Evolutionary conservation across 257 asterid genomes (phyloP).

Genomic region (Dorcoceras hygrometricum): DNA sequence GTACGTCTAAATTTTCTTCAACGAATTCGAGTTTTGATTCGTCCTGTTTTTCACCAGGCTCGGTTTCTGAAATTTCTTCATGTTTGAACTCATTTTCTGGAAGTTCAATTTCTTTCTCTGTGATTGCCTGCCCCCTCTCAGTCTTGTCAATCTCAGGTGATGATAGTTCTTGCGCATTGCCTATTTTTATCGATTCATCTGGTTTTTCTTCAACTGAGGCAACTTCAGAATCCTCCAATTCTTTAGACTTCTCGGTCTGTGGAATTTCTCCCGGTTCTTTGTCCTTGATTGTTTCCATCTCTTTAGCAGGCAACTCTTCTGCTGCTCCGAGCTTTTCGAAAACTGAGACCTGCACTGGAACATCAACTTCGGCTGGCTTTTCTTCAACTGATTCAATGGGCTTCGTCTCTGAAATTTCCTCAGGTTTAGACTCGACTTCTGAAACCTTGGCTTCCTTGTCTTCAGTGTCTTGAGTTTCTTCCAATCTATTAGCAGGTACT

Average conservation of each 20-base stretch:
- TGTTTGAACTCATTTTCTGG: slow-evolving; percentile 13
- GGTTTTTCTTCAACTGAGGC: slow-evolving; percentile 20
- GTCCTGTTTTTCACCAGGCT: slow-evolving; percentile 17
- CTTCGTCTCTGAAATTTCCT: slow-evolving; percentile 26
- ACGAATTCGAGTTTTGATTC: background rate
- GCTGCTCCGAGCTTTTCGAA: background rate
- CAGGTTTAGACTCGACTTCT: slow-evolving; percentile 1
- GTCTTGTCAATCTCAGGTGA: slow-evolving; percentile 20
- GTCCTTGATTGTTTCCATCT: slow-evolving; percentile 22
- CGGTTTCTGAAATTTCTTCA: slow-evolving; percentile 23
- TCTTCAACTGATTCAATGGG: slow-evolving; percentile 28
- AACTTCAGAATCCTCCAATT: slow-evolving; percentile 16
- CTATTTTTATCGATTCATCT: background rate
- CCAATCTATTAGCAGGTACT: background rate
- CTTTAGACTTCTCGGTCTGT: slow-evolving; percentile 11
- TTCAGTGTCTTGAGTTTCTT: background rate
- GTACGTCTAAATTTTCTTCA: slow-evolving; percentile 28
- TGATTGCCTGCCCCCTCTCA: background rate
- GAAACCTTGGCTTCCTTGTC: slow-evolving; percentile 1
- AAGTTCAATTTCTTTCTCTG: slow-evolving; percentile 3
- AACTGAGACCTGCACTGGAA: background rate
- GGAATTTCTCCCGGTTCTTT: slow-evolving; percentile 28
- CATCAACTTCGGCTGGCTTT: slow-evolving; percentile 30
- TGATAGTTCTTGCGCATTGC: slow-evolving; percentile 29
- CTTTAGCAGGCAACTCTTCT: slow-evolving; percentile 28